Percentiles rank a stretch among this genome's conserved stretches.
phyloP scores from a whole-genome alignment of 495 filamentous ascomycete species.

The Neurospora pannonica region DNA sequence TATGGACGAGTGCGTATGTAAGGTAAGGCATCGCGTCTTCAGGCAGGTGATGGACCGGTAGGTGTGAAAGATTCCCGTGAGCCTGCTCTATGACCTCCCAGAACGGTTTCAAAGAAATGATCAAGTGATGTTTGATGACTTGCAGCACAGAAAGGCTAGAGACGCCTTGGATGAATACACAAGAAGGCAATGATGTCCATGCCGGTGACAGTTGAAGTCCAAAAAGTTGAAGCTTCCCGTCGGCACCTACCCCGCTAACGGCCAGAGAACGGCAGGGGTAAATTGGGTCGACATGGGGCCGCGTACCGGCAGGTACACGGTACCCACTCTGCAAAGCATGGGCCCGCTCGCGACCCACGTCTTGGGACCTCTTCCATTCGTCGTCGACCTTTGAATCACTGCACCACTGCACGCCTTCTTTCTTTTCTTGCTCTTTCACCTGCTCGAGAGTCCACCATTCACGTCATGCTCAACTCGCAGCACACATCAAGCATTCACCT shows the following conservation, averaged over 20 bases:
- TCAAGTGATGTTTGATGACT: not conserved
- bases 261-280: not conserved
- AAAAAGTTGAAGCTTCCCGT: not conserved
- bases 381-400: not conserved
- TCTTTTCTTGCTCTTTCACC: not conserved
- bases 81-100: not conserved
- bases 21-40: not conserved
- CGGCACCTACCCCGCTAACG: not conserved
- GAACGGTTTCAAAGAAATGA: not conserved
- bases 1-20: not conserved
- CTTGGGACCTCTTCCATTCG: constrained; percentile 2
- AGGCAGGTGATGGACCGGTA: not conserved
- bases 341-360: constrained; percentile 11
- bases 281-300: not conserved
- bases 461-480: not conserved
- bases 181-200: not conserved
- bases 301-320: constrained; percentile 3
- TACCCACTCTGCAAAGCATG: constrained; percentile 4
- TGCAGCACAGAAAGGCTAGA: not conserved
- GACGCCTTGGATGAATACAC: not conserved
- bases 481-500: not conserved
- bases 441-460: not conserved
- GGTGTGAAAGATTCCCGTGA: not conserved
- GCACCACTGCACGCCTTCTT: not conserved
- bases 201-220: not conserved